Evolutionary conservation across 1,284 basidiomycete species (phyloP), one percentile per base, ranked within the genome.

Genomic region (Marasmius fiardii): DNA sequence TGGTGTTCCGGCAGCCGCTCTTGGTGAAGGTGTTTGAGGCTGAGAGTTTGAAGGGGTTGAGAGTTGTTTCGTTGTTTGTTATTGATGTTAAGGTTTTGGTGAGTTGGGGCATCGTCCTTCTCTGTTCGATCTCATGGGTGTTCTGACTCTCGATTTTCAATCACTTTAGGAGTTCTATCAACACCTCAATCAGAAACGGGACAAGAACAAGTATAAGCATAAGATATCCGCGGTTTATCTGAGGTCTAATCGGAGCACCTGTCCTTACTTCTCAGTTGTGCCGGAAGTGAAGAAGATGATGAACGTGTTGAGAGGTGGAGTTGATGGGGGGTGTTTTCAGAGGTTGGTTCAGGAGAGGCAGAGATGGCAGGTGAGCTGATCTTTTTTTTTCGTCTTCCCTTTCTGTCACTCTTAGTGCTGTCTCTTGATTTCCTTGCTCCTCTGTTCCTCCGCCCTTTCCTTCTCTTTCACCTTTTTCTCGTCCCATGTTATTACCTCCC

Each of bases 81-180:
- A 52, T 53, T 23, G 56, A 57, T 44, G 52, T 53, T 2, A 57
- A 50, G 35, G 26, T 50, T 21, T 44, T 57, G 34, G 56, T 57
- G 26, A 41, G 51, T 49, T 21, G 1, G 4, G n/a, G 26, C 12
- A 39, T 31, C 14, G 4, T 43, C 37, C n/a, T 20, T 49, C 10
- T 3, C 18, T 44, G 21, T n/a, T n/a, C 45, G 47, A 43, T 24
- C 14, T 51, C 48, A 21, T 31, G 28, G 26, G 45, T 31, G 45
- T 31, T 14, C 39, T 37, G 47, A 31, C 24, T n/a, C n/a, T n/a
- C n/a, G n/a, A n/a, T n/a, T n/a, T n/a, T n/a, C 18, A n/a, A 23
- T 23, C n/a, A 16, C 45, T 35, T 20, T 26, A 33, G 43, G 47
- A 53, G 12, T 41, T 41, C 39, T 20, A 41, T 41, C 39, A 41